Percentiles rank a stretch among this genome's conserved stretches.
These are phyloP conservation scores for Protea cynaroides DNA, from an alignment of 164 flowering plant species.

Conservation along the genomic window DNA sequence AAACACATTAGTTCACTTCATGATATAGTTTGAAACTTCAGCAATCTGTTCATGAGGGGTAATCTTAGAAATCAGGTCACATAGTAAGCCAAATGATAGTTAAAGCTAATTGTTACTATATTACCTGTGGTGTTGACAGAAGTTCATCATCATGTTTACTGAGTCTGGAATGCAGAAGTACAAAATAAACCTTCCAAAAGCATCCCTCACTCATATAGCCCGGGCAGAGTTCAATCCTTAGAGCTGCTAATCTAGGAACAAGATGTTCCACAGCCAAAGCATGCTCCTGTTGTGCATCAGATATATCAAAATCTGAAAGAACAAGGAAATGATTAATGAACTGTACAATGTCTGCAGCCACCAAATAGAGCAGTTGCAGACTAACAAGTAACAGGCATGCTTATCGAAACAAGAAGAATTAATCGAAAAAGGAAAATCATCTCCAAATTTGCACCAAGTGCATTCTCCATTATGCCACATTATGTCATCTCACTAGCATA, in stretches of 20 bases:
- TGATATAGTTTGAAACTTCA: neutral
- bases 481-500: too few relatives aligned
- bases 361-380: too few relatives aligned
- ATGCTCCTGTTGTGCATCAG: slow-evolving; percentile 79
- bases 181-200: slow-evolving; percentile 98
- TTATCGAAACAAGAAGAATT: too few relatives aligned
- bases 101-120: slow-evolving; percentile 3
- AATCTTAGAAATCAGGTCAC: neutral
- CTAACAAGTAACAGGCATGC: too few relatives aligned
- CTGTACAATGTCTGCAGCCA: neutral
- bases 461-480: too few relatives aligned
- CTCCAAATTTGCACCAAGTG: too few relatives aligned
- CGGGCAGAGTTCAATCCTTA: slow-evolving; percentile 92
- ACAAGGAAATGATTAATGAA: neutral
- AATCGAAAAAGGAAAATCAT: too few relatives aligned
- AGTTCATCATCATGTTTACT: slow-evolving; percentile 58
- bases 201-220: slow-evolving; percentile 78
- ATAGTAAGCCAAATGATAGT: neutral
- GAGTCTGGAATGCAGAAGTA: slow-evolving; percentile 85
- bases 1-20: too few relatives aligned
- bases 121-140: slow-evolving; percentile 77
- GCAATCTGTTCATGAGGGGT: neutral
- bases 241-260: slow-evolving; percentile 87
- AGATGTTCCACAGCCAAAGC: slow-evolving; percentile 70
- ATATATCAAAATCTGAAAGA: slow-evolving; percentile 76